Evolutionary conservation across 148 eudicot species (phyloP).

Genomic region (Agrostemma githago): DNA sequence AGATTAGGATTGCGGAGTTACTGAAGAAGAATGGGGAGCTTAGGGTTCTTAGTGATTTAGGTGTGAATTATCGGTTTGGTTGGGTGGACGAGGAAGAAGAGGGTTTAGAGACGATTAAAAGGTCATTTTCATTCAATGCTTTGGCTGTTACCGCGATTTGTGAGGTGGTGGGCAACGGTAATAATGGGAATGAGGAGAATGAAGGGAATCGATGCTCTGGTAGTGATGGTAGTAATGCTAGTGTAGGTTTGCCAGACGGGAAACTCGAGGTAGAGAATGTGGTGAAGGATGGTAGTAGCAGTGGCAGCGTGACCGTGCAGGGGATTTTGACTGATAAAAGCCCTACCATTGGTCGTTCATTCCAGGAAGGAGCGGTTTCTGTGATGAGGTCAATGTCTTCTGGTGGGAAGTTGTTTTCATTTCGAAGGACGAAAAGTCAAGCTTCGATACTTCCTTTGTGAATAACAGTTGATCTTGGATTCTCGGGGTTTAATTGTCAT

Average conservation of each 20-base stretch:
- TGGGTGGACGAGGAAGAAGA: slow-evolving; percentile 15
- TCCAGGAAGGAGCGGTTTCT: slow-evolving; percentile 39
- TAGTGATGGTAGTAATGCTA: slow-evolving; percentile 8
- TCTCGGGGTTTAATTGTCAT: not conserved
- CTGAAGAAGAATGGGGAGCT: slow-evolving; percentile 22
- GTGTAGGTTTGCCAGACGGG: slow-evolving; percentile 11
- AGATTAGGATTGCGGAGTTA: slow-evolving; percentile 18
- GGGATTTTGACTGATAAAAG: slow-evolving; percentile 29
- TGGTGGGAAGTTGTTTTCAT: slow-evolving; percentile 34
- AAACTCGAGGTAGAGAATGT: slow-evolving; percentile 8
- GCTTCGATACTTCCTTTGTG: slow-evolving; percentile 39
- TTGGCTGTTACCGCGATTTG: slow-evolving; percentile 23
- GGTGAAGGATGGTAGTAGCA: slow-evolving; percentile 28
- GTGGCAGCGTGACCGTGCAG: not conserved
- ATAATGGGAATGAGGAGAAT: slow-evolving; percentile 14
- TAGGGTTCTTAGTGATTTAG: slow-evolving; percentile 48
- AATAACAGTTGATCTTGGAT: not conserved
- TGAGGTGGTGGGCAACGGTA: slow-evolving; percentile 18
- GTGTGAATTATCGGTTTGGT: slow-evolving; percentile 29
- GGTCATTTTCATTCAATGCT: slow-evolving; percentile 54
- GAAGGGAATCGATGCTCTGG: slow-evolving; percentile 22
- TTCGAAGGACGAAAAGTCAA: slow-evolving; percentile 43
- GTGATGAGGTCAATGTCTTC: slow-evolving; percentile 60
- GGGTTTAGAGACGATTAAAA: slow-evolving; percentile 30
- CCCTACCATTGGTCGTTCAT: slow-evolving; percentile 36